Conservation (phyloP, 495 filamentous ascomycete genomes). For the Podospora bellae-mahoneyi region DNA sequence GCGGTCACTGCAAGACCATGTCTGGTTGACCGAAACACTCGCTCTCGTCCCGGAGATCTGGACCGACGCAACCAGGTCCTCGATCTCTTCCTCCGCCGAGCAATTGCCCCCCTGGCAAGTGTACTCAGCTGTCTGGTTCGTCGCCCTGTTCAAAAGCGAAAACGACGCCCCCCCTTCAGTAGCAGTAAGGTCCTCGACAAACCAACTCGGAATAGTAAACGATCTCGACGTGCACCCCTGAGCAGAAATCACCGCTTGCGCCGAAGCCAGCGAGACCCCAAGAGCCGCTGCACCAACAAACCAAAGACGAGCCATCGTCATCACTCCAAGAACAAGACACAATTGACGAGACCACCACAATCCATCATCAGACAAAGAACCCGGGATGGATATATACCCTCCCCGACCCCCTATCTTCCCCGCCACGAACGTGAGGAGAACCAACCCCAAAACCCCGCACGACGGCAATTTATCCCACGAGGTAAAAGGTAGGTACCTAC, state of each 20-base stretch:
- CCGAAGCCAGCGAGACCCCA: neutral
- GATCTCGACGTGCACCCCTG: slow-evolving; percentile 24
- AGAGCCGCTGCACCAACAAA: neutral
- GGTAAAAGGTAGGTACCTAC: neutral
- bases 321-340: no score
- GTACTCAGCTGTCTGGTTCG: slow-evolving; percentile 24
- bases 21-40: slow-evolving; percentile 15
- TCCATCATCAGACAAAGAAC: neutral
- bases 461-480: neutral
- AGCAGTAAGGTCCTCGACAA: slow-evolving; percentile 11
- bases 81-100: neutral
- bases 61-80: neutral
- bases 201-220: slow-evolving; percentile 29
- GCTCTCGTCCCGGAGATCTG: slow-evolving; percentile 5
- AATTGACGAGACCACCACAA: neutral
- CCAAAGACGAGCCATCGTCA: neutral
- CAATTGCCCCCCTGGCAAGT: slow-evolving; percentile 14
- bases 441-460: neutral
- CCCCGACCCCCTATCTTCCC: neutral
- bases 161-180: slow-evolving; percentile 20
- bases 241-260: neutral
- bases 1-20: slow-evolving; percentile 27
- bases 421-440: neutral
- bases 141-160: slow-evolving; percentile 30
- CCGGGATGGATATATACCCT: neutral